Evolutionary conservation across 2,329 filamentous ascomycete species (phyloP).

Genomic region (Scorias spongiosa): DNA sequence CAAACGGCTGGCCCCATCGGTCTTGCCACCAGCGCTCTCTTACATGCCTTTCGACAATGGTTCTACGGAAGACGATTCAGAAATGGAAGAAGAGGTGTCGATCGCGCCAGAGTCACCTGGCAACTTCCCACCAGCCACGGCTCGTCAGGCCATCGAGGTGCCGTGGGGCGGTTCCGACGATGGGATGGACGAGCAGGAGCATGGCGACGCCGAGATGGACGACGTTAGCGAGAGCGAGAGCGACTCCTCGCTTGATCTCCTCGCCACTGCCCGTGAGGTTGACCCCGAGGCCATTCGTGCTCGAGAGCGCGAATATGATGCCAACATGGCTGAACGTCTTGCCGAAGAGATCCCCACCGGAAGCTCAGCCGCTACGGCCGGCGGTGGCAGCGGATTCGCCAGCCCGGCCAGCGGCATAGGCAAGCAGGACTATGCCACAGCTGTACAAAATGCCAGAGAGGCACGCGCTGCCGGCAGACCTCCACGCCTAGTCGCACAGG

Average conservation of each 20-base stretch:
- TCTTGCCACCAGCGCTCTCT: constrained; percentile 28
- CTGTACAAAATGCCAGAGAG: constrained; percentile 5
- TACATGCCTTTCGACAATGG: constrained; percentile 25
- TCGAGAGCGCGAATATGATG: constrained; percentile 32
- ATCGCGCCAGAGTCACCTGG: constrained; percentile 8
- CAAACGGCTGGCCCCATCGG: constrained; percentile 39
- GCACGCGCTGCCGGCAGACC: constrained; percentile 1
- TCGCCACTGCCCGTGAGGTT: constrained; percentile 28
- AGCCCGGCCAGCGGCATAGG: constrained; percentile 20
- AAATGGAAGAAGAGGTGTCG: constrained; percentile 19
- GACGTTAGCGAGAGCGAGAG: constrained; percentile 18
- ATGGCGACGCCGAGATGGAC: constrained; percentile 9
- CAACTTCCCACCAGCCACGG: constrained; percentile 13
- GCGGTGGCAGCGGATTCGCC: constrained; percentile 33
- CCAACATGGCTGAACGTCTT: constrained; percentile 30
- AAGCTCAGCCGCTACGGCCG: constrained; percentile 33
- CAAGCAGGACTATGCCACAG: constrained; percentile 7
- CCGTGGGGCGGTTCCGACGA: constrained; percentile 8
- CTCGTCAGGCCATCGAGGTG: constrained; percentile 19
- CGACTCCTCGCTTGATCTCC: constrained; percentile 28
- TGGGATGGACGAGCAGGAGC: constrained; percentile 9
- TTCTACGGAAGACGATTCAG: constrained; percentile 21
- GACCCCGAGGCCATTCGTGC: constrained; percentile 27
- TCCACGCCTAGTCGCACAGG: constrained; percentile 3
- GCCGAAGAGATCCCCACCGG: constrained; percentile 34